Evolutionary conservation across 495 filamentous ascomycete species (phyloP).

Genomic region (Lasiosphaeria hispida): DNA sequence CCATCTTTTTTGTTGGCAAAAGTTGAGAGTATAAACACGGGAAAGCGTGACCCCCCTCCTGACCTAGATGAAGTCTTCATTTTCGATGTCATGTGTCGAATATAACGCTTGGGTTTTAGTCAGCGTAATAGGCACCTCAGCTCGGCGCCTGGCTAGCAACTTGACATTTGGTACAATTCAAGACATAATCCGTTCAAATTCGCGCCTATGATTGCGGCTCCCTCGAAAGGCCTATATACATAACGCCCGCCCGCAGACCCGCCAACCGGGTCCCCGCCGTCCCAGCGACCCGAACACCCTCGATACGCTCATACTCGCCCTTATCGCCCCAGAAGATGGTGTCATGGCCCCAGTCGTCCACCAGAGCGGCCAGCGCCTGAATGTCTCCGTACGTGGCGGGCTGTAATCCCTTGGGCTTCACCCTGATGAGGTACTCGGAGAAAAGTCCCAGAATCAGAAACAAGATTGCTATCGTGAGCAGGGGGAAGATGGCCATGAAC

Average conservation of each 20-base stretch:
- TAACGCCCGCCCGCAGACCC: neutral
- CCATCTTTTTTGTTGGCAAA: too few relatives aligned
- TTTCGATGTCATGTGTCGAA: too few relatives aligned
- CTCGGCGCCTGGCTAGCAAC: too few relatives aligned
- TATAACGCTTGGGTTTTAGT: too few relatives aligned
- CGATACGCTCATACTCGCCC: neutral
- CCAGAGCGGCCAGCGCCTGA: neutral
- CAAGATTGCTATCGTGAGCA: neutral
- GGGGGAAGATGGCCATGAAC: neutral
- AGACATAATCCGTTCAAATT: too few relatives aligned
- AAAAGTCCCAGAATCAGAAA: neutral
- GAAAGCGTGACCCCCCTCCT: too few relatives aligned
- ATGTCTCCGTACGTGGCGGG: conserved; percentile 6
- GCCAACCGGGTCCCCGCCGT: conserved; percentile 4
- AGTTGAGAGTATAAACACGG: too few relatives aligned
- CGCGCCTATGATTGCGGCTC: too few relatives aligned
- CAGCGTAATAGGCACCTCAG: too few relatives aligned
- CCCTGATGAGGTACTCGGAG: conserved; percentile 1
- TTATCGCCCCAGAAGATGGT: conserved; percentile 11
- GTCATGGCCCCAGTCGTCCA: conserved; percentile 7
- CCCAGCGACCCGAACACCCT: neutral
- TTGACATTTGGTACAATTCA: too few relatives aligned
- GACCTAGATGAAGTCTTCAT: too few relatives aligned
- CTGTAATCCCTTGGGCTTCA: conserved; percentile 1
- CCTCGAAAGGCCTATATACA: neutral